A percentile compares a stretch with the other conserved stretches of the same genome.
Conservation (phyloP, 345 rosid genomes). For the Eucalyptus cloeziana region DNA sequence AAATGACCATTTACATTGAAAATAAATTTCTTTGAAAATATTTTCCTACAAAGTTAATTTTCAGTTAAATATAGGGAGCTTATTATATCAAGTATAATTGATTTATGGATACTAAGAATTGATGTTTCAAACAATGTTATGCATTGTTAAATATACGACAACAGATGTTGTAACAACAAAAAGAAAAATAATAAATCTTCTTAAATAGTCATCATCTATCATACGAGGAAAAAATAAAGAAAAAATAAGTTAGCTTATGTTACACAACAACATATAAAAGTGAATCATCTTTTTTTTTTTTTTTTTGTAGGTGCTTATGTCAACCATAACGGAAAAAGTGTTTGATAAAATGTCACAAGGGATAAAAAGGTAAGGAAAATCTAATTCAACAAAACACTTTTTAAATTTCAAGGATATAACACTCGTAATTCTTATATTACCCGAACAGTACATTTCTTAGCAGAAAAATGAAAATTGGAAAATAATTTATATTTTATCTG, state of each 20-base stretch:
- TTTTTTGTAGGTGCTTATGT: background rate
- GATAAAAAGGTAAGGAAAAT: no score
- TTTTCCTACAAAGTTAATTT: rapidly evolving
- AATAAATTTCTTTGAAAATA: background rate
- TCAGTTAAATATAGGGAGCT: background rate
- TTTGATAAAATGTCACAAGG: no score
- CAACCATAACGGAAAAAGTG: background rate
- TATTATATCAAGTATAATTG: background rate
- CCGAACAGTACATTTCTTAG: no score
- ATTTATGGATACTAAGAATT: background rate
- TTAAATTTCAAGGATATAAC: no score
- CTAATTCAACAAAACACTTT: no score
- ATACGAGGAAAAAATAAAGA: background rate
- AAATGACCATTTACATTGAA: rapidly evolving
- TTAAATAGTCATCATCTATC: background rate
- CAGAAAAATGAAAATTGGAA: no score
- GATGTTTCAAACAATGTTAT: background rate
- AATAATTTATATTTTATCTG: no score
- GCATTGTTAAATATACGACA: background rate
- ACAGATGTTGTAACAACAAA: background rate
- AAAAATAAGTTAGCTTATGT: background rate
- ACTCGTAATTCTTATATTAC: no score
- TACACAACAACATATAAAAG: background rate
- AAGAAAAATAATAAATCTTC: background rate
- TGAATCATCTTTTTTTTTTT: background rate